Conservation (phyloP, 2,329 filamentous ascomycete genomes). For the Microsporum ferrugineum region DNA sequence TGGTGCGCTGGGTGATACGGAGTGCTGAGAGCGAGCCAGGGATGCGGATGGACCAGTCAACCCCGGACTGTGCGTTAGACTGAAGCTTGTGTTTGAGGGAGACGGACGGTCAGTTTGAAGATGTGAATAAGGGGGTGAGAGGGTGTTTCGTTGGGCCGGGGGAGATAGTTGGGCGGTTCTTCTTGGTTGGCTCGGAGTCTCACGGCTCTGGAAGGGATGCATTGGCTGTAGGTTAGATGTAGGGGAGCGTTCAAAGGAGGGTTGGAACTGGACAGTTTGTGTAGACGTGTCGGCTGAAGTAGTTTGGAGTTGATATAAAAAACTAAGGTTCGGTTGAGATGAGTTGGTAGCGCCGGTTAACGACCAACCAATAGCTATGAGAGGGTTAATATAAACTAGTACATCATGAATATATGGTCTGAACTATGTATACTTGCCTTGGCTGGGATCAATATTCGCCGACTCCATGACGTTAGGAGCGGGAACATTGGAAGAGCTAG, state of each 20-base stretch:
- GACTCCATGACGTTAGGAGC: slow-evolving; percentile 17
- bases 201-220: not conserved
- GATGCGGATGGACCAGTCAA: not conserved
- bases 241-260: not conserved
- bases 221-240: not conserved
- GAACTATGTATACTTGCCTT: slow-evolving; percentile 27
- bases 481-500: not conserved
- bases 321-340: slow-evolving; percentile 68
- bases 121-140: slow-evolving; percentile 71
- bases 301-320: slow-evolving; percentile 58
- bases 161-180: slow-evolving; percentile 19
- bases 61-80: not conserved
- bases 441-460: not conserved
- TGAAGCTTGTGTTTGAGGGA: slow-evolving; percentile 46
- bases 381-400: slow-evolving; percentile 25
- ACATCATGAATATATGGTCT: slow-evolving; percentile 21
- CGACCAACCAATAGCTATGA: slow-evolving; percentile 64
- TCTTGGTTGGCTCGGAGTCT: slow-evolving; percentile 26
- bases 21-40: not conserved
- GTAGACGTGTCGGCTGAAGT: slow-evolving; percentile 15
- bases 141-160: slow-evolving; percentile 56
- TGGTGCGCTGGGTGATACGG: not conserved
- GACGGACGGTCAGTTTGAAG: slow-evolving; percentile 78
- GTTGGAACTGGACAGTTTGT: slow-evolving; percentile 9
- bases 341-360: slow-evolving; percentile 81